Evolutionary conservation across 805 yeast genomes (phyloP).

Genomic region (Candida orba): DNA sequence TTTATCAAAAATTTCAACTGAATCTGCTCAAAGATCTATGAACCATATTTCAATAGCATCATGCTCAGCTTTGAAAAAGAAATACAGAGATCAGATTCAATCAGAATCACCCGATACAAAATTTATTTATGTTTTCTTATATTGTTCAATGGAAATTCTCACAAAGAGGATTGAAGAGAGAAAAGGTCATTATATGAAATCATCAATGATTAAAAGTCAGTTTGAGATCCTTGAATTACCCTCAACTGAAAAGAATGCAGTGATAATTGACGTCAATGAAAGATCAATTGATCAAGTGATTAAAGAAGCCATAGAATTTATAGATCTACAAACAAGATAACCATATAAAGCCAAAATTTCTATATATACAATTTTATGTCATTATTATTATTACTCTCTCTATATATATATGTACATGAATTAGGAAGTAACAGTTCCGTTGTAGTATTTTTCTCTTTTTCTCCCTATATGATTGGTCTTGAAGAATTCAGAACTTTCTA

Average conservation of each 20-base stretch:
- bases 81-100: conserved; percentile 60
- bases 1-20: conserved; percentile 37
- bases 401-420: not conserved
- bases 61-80: conserved; percentile 78
- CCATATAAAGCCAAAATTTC: too few relatives aligned
- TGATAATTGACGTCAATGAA: conserved; percentile 25
- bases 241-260: conserved; percentile 24
- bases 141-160: conserved; percentile 56
- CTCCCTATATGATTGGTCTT: too few relatives aligned
- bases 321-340: conserved; percentile 1
- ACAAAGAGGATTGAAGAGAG: conserved; percentile 55
- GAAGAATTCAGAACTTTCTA: conserved; percentile 11
- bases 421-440: too few relatives aligned
- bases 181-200: conserved; percentile 79
- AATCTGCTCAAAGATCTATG: conserved; percentile 28
- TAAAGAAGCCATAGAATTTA: conserved; percentile 6
- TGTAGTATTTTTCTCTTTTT: too few relatives aligned
- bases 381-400: too few relatives aligned
- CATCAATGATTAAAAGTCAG: conserved; percentile 76
- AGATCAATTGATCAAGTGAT: conserved; percentile 16
- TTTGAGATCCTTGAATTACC: conserved; percentile 73
- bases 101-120: conserved; percentile 25
- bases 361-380: too few relatives aligned
- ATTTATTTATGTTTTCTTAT: conserved; percentile 59
- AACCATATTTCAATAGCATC: conserved; percentile 45